Base-by-base conservation (phyloP, 257 asterid genomes). In the Nicotiana undulata region DNA sequence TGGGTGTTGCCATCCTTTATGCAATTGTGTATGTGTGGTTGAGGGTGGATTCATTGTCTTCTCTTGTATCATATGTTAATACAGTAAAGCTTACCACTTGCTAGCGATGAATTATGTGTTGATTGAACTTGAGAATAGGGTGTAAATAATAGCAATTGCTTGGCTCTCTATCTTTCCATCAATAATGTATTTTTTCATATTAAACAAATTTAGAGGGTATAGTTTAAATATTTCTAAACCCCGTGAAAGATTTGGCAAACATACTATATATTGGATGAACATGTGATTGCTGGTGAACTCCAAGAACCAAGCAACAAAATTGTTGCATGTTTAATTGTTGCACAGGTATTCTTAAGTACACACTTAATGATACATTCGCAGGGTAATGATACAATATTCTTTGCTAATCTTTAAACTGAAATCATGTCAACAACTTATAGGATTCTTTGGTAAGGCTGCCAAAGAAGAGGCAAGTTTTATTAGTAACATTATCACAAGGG, bases 281-380 rank as follows among this genome's bases (percentile, higher is more conserved):
- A 94, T 76, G 83, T 91, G 84, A 94, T 96, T 79, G 99, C 98
- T 79, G 98, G 98, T 81, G 99, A 96, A 82, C 98, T 94, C 79
- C 98, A 96, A 87, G 98, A 92, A 85, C 89, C 98, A 3, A 96
- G 98, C 90, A 96, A 96, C 92, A 96, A 94, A 90, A 92, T 93
- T n/a, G 94, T 91, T 72, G 98, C 97, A 16, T 96, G 98, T 55
- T 88, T 92, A 75, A 87, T 94, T 80, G 99, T 97, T 24, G n/a
- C n/a, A n/a, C n/a, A n/a, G n/a, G n/a, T n/a, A n/a, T n/a, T n/a
- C n/a, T n/a, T n/a, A n/a, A n/a, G n/a, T 44, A 24, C 56, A 72
- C 60, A 46, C 4, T 72, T 13, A 17, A 24, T 22, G 11, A 37
- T 10, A 37, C 70, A 51, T 82, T 67, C 44, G 34, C 28, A 24